Evolutionary conservation across 2,329 filamentous ascomycete species (phyloP).

Genomic region (Fusarium chaquense): DNA sequence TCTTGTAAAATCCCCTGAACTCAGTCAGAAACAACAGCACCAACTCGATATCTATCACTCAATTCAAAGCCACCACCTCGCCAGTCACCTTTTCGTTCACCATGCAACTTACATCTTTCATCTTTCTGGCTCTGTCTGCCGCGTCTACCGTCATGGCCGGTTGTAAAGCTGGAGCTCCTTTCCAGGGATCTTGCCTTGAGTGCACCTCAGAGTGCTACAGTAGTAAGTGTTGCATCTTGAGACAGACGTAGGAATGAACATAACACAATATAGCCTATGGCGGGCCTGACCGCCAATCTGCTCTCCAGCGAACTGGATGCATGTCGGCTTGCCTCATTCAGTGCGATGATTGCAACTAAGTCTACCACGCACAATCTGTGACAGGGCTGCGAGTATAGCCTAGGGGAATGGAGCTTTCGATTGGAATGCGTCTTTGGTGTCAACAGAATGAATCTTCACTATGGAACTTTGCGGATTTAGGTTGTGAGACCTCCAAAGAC

Average conservation of each 20-base stretch:
- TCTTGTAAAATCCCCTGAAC: accelerated
- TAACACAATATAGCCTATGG: background rate
- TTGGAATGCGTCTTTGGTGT: too few relatives aligned
- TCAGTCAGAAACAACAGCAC: background rate
- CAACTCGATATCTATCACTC: accelerated
- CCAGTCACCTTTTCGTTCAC: accelerated
- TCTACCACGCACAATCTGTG: too few relatives aligned
- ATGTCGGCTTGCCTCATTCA: background rate
- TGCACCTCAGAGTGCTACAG: background rate
- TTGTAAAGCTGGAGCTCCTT: background rate
- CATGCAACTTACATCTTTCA: background rate
- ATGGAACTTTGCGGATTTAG: too few relatives aligned
- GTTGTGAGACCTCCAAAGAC: too few relatives aligned
- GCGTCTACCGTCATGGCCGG: background rate
- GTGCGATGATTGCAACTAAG: background rate
- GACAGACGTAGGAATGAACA: accelerated
- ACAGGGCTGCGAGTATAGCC: too few relatives aligned
- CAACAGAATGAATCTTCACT: too few relatives aligned
- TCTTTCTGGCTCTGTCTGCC: background rate
- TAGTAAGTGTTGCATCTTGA: background rate
- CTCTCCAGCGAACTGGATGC: background rate
- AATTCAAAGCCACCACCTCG: background rate
- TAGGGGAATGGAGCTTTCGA: too few relatives aligned
- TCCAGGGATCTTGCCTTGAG: background rate
- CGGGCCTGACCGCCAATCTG: background rate